Conservation (phyloP, 1,139 yeast genomes). For the Diutina rugosa region DNA sequence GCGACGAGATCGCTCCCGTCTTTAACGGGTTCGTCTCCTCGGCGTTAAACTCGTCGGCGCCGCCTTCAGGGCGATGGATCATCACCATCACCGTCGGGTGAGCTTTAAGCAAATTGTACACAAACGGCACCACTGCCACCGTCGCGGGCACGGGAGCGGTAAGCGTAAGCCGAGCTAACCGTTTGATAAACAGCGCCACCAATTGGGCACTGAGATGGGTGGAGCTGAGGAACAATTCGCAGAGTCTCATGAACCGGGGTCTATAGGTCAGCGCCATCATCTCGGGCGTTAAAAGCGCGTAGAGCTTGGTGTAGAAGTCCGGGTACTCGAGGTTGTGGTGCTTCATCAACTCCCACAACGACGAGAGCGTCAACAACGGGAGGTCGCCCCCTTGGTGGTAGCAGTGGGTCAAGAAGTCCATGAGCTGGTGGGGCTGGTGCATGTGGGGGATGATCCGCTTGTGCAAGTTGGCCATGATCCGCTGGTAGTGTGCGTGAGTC, state of each 20-base stretch:
- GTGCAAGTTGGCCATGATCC: constrained; percentile 59
- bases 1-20: constrained; percentile 72
- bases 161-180: constrained; percentile 60
- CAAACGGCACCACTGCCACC: constrained; percentile 79
- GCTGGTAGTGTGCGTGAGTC: constrained; percentile 51
- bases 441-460: constrained; percentile 75
- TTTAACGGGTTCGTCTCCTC: constrained; percentile 59
- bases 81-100: constrained; percentile 92
- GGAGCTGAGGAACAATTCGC: constrained; percentile 76
- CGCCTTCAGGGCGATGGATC: constrained; percentile 33
- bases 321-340: constrained; percentile 84
- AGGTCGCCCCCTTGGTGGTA: constrained; percentile 52
- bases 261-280: constrained; percentile 69
- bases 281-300: constrained; percentile 64
- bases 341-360: constrained; percentile 77
- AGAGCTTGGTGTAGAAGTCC: constrained; percentile 72
- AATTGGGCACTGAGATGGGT: constrained; percentile 77
- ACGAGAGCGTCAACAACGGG: constrained; percentile 75
- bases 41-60: constrained; percentile 60
- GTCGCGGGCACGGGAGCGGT: constrained; percentile 86
- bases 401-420: constrained; percentile 90
- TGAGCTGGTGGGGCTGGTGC: constrained; percentile 66
- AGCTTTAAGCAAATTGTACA: constrained; percentile 75
- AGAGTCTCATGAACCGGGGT: constrained; percentile 75
- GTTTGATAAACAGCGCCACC: constrained; percentile 83